A percentile compares a stretch with the other conserved stretches of the same genome.
These are phyloP conservation scores for Pholiota adiposa DNA, from an alignment of 1,284 basidiomycete species.

Conservation along the genomic window DNA sequence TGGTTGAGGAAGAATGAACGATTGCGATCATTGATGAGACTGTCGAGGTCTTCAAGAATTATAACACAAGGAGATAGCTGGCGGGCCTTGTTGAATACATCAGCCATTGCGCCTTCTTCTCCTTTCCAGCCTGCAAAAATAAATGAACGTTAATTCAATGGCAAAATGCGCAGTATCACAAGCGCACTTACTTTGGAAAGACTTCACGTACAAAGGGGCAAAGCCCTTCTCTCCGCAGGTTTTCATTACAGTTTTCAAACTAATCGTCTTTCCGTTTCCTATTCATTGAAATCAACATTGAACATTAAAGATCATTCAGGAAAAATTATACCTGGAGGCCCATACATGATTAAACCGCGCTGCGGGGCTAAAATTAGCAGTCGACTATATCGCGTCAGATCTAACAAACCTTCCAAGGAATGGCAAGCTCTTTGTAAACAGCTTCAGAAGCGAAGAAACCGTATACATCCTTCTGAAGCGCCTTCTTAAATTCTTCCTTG, in stretches of 20 bases:
- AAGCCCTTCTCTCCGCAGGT: slow-evolving; percentile 61
- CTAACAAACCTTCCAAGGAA: slow-evolving; percentile 77
- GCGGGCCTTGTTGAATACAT: slow-evolving; percentile 69
- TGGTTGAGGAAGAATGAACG: slow-evolving; percentile 88
- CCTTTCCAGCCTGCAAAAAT: slow-evolving; percentile 54
- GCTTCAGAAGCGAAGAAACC: slow-evolving; percentile 77
- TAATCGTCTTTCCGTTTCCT: slow-evolving; percentile 88
- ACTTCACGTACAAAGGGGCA: slow-evolving; percentile 78
- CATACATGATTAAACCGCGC: slow-evolving; percentile 76
- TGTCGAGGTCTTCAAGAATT: slow-evolving; percentile 83
- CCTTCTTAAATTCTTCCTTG: slow-evolving; percentile 70
- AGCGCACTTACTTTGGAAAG: slow-evolving; percentile 55
- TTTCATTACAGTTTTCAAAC: slow-evolving; percentile 77
- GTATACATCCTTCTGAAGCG: slow-evolving; percentile 71
- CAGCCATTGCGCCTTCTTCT: slow-evolving; percentile 70
- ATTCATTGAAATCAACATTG: too few species aligned
- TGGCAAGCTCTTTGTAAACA: slow-evolving; percentile 71
- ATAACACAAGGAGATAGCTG: slow-evolving; percentile 74
- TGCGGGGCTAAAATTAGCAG: slow-evolving; percentile 28
- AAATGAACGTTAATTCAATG: not conserved
- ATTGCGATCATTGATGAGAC: slow-evolving; percentile 75
- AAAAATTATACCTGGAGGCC: slow-evolving; percentile 40
- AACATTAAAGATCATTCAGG: too few species aligned
- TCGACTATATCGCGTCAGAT: not conserved
- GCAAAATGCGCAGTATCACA: not conserved